A percentile compares a stretch with the other conserved stretches of the same genome.
phyloP scores from a whole-genome alignment of 805 yeast genomes.

The Metschnikowia aberdeeniae region DNA sequence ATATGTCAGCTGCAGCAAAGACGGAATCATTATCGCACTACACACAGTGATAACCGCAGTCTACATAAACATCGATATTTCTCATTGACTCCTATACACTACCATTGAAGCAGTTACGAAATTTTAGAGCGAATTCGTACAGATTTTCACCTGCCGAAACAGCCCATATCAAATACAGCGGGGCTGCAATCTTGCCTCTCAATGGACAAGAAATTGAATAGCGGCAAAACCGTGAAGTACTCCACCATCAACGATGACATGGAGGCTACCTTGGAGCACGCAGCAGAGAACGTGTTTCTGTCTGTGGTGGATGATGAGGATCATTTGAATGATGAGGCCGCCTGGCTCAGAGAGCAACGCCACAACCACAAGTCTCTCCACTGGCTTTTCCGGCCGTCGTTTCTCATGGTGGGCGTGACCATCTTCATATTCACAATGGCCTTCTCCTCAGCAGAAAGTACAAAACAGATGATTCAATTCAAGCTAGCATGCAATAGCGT shows the following conservation, averaged over 20 bases:
- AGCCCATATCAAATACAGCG: background rate
- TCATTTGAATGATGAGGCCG: conserved; percentile 36
- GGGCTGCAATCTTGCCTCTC: background rate
- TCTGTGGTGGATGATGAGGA: conserved; percentile 38
- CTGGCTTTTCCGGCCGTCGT: conserved; percentile 59
- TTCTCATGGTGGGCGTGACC: conserved; percentile 43
- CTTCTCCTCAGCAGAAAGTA: conserved; percentile 33
- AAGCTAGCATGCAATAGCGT: conserved; percentile 28
- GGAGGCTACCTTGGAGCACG: conserved; percentile 22
- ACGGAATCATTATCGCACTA: background rate
- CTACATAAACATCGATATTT: no score
- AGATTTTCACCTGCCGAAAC: background rate
- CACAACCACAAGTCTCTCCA: conserved; percentile 36
- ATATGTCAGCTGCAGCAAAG: conserved; percentile 1
- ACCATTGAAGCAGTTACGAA: no score
- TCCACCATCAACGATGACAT: conserved; percentile 8
- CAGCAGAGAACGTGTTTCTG: conserved; percentile 36
- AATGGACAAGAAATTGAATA: background rate
- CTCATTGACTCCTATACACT: no score
- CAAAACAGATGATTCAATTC: conserved; percentile 35
- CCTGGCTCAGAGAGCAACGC: conserved; percentile 50
- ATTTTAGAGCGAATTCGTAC: no score
- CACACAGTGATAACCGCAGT: background rate
- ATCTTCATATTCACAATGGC: conserved; percentile 43
- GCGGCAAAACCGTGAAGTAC: conserved; percentile 5